phyloP scores from a whole-genome alignment of 2,329 filamentous ascomycete genomes.

The Leptographium radiaticola region DNA sequence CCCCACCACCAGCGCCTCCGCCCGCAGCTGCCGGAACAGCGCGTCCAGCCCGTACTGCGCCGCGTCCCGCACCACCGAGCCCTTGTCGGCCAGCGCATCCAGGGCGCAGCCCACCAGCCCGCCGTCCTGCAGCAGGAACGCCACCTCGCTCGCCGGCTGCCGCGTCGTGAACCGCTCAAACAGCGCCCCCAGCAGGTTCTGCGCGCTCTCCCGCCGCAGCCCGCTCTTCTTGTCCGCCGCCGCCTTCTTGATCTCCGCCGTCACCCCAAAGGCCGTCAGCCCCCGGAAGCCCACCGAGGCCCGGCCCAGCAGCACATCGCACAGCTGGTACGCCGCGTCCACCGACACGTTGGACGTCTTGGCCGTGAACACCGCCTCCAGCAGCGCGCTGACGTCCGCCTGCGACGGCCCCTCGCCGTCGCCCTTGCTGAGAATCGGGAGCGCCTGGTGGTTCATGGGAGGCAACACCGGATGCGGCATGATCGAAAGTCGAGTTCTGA shows the following conservation, averaged over 20 bases:
- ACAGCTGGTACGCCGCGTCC: conserved; percentile 48
- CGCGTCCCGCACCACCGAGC: conserved; percentile 73
- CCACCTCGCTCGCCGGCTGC: conserved; percentile 65
- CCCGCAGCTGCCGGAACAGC: conserved; percentile 63
- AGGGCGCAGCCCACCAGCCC: conserved; percentile 60
- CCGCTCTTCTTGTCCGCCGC: conserved; percentile 90
- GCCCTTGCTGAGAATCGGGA: conserved; percentile 14
- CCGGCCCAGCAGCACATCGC: conserved; percentile 41
- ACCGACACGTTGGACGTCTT: conserved; percentile 56
- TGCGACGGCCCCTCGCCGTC: conserved; percentile 33
- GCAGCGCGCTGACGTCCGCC: conserved; percentile 51
- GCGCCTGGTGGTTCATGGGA: conserved; percentile 10
- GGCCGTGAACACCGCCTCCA: conserved; percentile 56
- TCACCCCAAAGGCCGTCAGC: conserved; percentile 38
- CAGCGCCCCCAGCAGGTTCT: conserved; percentile 87
- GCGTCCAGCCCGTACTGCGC: conserved; percentile 91
- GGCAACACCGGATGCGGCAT: conserved; percentile 14
- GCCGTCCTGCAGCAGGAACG: conserved; percentile 72
- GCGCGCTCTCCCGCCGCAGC: conserved; percentile 72
- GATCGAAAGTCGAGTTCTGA: background rate
- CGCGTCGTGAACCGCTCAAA: conserved; percentile 78
- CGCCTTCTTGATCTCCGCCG: conserved; percentile 52
- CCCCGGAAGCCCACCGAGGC: conserved; percentile 35
- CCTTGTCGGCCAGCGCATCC: conserved; percentile 84
- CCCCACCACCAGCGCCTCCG: conserved; percentile 73